These are phyloP conservation scores for Epichloe baconii DNA, from an alignment of 2,329 filamentous ascomycete genomes.

Conservation along the genomic window DNA sequence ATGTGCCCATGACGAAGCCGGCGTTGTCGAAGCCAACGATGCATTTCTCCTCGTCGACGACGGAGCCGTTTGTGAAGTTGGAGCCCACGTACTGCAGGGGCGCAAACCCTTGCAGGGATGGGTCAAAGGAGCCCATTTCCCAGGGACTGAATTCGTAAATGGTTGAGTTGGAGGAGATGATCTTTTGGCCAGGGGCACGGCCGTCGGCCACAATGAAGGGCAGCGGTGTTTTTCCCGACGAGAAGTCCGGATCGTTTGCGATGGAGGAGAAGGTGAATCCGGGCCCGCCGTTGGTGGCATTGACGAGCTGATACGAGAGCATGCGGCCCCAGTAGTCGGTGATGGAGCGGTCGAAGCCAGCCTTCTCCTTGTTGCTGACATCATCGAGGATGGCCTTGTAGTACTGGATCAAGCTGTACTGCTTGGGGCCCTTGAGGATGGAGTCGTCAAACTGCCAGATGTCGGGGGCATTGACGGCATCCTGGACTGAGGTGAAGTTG, in stretches of 20 bases:
- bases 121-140: slow-evolving; percentile 54
- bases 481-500: slow-evolving; percentile 57
- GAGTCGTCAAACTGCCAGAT: slow-evolving; percentile 30
- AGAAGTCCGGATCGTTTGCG: slow-evolving; percentile 30
- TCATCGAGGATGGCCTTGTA: slow-evolving; percentile 23
- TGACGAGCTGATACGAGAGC: slow-evolving; percentile 75
- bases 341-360: slow-evolving; percentile 45
- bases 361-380: slow-evolving; percentile 24
- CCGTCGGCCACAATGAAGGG: slow-evolving; percentile 37
- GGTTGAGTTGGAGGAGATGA: slow-evolving; percentile 41
- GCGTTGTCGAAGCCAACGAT: slow-evolving; percentile 61
- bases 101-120: slow-evolving; percentile 44
- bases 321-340: slow-evolving; percentile 87
- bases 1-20: slow-evolving; percentile 72
- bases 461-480: slow-evolving; percentile 19
- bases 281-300: slow-evolving; percentile 60
- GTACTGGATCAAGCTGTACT: slow-evolving; percentile 25
- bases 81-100: slow-evolving; percentile 48
- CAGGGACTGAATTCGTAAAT: slow-evolving; percentile 54
- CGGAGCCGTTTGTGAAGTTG: slow-evolving; percentile 37
- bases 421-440: slow-evolving; percentile 27
- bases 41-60: slow-evolving; percentile 31
- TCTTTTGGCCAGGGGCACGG: slow-evolving; percentile 28
- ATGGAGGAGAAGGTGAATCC: slow-evolving; percentile 70
- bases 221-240: slow-evolving; percentile 29